Conservation (phyloP, 495 filamentous ascomycete species). For the Neurospora hispaniola region DNA sequence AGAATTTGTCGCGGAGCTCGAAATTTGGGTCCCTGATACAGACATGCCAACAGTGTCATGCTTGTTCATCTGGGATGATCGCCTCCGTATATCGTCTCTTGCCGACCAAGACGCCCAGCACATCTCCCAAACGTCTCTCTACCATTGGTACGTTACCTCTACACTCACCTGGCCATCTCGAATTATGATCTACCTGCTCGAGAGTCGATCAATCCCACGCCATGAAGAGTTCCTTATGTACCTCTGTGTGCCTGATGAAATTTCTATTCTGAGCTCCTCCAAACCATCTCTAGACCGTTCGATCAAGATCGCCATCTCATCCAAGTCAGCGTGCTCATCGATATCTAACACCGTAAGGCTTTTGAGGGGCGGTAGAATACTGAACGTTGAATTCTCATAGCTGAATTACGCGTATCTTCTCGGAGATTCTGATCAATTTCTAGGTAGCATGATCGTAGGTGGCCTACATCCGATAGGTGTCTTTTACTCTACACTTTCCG, state of each 20-base stretch:
- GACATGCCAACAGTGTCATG: not conserved
- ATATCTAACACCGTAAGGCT: slow-evolving; percentile 80
- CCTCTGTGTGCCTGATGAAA: slow-evolving; percentile 47
- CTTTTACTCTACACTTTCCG: slow-evolving; percentile 22
- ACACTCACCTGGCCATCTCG: slow-evolving; percentile 41
- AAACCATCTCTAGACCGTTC: slow-evolving; percentile 58
- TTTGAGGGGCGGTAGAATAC: slow-evolving; percentile 66
- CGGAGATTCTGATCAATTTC: slow-evolving; percentile 10
- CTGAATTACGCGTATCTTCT: slow-evolving; percentile 30
- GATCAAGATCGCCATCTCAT: slow-evolving; percentile 79
- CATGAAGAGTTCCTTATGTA: slow-evolving; percentile 41
- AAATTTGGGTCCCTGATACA: not conserved
- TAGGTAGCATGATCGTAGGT: slow-evolving; percentile 16
- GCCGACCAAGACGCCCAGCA: slow-evolving; percentile 61
- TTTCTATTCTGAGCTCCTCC: slow-evolving; percentile 69
- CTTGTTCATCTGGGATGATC: slow-evolving; percentile 1
- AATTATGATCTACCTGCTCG: slow-evolving; percentile 47
- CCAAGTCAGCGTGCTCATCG: slow-evolving; percentile 77
- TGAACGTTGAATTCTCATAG: slow-evolving; percentile 81
- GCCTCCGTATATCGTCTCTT: slow-evolving; percentile 46
- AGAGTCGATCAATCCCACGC: slow-evolving; percentile 48
- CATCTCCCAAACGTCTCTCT: slow-evolving; percentile 49
- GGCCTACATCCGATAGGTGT: slow-evolving; percentile 33
- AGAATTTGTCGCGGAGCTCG: not conserved
- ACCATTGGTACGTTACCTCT: slow-evolving; percentile 33